Conservation (phyloP, 306 rosid species). For the Sicyos baderoa region DNA sequence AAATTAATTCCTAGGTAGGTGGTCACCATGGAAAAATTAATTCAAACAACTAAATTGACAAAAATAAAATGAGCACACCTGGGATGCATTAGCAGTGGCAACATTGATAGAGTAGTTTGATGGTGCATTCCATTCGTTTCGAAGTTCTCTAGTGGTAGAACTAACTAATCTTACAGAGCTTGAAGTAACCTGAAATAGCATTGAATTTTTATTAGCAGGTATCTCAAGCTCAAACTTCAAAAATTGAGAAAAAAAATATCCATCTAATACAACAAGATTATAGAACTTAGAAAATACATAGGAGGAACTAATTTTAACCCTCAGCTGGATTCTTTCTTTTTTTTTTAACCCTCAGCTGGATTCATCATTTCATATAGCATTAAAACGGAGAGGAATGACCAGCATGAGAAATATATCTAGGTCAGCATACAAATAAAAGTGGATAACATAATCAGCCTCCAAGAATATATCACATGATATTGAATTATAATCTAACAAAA, state of each 20-base stretch:
- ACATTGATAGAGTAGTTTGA: constrained; percentile 74
- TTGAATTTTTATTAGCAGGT: constrained; percentile 19
- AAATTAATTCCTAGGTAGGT: too few relatives aligned
- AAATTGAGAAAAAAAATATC: not conserved
- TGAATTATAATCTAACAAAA: not conserved
- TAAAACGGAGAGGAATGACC: not conserved
- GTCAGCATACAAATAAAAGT: not conserved
- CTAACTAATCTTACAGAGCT: constrained; percentile 76
- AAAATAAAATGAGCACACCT: constrained; percentile 35
- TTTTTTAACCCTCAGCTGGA: constrained; percentile 10
- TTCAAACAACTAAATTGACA: not conserved
- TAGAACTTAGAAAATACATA: not conserved
- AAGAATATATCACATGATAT: not conserved
- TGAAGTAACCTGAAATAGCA: constrained; percentile 58
- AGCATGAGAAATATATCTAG: constrained; percentile 12
- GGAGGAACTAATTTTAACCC: constrained; percentile 8
- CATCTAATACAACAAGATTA: not conserved
- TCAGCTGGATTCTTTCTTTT: constrained; percentile 5
- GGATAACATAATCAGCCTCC: not conserved
- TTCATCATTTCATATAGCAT: not conserved
- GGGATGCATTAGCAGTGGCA: constrained; percentile 93
- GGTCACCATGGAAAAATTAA: too few relatives aligned
- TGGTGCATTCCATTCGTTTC: constrained; percentile 77
- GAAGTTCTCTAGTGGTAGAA: constrained; percentile 70
- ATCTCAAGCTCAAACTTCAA: constrained; percentile 4